Conservation (phyloP, 371 early-diverging fungal genomes). For the Entomophthora muscae region DNA sequence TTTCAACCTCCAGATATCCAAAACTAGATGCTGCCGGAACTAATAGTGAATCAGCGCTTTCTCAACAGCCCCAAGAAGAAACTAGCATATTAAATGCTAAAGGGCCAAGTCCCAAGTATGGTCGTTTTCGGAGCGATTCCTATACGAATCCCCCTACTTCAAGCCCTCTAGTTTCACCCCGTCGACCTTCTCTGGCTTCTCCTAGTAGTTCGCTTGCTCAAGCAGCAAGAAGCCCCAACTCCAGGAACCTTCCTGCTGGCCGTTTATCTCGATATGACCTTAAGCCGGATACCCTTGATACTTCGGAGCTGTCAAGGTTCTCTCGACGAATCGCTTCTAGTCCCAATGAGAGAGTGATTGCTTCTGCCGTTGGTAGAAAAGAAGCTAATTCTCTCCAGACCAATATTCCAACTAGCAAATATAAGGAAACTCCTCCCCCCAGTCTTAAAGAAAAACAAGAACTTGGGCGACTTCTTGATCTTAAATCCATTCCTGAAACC, state of each 20-base stretch:
- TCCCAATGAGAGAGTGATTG: background rate
- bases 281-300: too few species aligned
- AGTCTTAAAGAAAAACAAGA: background rate
- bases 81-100: background rate
- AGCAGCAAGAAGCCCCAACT: background rate
- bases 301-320: background rate
- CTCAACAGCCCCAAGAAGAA: background rate
- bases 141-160: background rate
- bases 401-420: background rate
- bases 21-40: background rate
- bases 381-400: background rate
- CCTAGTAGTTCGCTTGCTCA: background rate
- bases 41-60: background rate
- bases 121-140: background rate
- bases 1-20: background rate
- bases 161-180: background rate
- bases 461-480: background rate
- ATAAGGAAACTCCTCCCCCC: background rate
- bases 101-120: background rate
- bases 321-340: background rate
- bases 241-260: too few species aligned
- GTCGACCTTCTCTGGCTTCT: background rate
- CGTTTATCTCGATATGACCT: too few species aligned
- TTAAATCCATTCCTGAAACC: slow-evolving; percentile 3
- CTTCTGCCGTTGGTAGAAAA: background rate